Percentiles rank a stretch among this genome's conserved stretches.
Evolutionary conservation across 2,329 filamentous ascomycete species (phyloP).

Genomic region (Fusarium sp.): DNA sequence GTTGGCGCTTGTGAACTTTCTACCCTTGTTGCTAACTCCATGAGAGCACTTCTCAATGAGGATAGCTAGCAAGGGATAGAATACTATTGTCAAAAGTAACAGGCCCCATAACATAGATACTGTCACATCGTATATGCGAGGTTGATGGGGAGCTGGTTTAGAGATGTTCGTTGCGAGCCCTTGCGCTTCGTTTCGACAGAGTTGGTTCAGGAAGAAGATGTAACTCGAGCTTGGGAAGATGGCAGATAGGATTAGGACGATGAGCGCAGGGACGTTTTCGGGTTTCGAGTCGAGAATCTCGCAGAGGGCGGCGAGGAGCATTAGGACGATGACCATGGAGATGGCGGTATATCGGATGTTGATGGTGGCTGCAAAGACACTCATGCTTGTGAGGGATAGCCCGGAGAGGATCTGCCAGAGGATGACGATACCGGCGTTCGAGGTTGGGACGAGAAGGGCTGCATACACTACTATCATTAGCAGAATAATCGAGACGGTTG

Average conservation of each 20-base stretch:
- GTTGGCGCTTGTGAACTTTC: neutral
- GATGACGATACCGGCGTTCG: neutral
- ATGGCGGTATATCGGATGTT: slow-evolving; percentile 2
- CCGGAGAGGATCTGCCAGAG: slow-evolving; percentile 5
- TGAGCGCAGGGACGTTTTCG: neutral
- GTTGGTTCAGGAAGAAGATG: neutral
- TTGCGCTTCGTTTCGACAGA: neutral
- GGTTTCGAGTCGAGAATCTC: neutral
- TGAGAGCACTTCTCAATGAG: neutral
- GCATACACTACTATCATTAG: slow-evolving; percentile 57
- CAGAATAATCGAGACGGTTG: rapidly evolving
- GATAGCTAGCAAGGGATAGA: neutral
- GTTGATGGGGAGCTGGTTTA: neutral
- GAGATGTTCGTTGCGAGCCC: neutral
- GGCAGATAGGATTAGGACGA: neutral
- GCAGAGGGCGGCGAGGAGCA: neutral
- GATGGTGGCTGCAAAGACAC: neutral
- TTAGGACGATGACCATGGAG: neutral
- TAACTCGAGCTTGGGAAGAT: neutral
- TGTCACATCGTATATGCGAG: neutral
- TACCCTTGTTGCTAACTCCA: neutral
- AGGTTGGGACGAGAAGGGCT: neutral
- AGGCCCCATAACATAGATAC: neutral
- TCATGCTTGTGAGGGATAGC: neutral
- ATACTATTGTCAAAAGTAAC: neutral